Evolutionary conservation across 1,284 basidiomycete species (phyloP), one percentile per base, ranked within the genome.

Genomic region (Afroboletus lepidellus): DNA sequence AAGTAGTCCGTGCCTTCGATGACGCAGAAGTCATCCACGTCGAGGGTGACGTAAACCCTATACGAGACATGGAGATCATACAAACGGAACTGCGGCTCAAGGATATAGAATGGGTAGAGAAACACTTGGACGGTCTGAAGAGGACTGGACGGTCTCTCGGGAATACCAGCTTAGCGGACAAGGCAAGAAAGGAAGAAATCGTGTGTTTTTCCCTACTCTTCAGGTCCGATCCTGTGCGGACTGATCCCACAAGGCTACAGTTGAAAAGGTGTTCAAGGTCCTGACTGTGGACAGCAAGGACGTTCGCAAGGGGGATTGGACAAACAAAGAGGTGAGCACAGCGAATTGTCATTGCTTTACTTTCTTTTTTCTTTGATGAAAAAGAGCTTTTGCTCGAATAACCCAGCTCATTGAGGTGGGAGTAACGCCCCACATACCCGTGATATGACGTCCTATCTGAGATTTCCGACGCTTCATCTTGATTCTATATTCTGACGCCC

Each of bases 21-120:
- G 97, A 99, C 66, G 90, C 94, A 33, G 97, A 99, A 69, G 94
- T 99, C 69, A 98, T 93, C 61, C 97, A 99, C 74, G 97, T 99
- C 63, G 97, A 99, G 74, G 97, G 97, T 48, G 97, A 99, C 61
- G 94, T 99, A 54, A 81, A 99, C 74, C 97, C 97, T 20, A 63
- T 92, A 48, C 88, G 97, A 58, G 97, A 99, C 73, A 98, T 99
- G 96, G 87, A 93, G 61, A 98, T 98, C 68, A 99, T 99, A 70
- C 88, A 89, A 60, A 97, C 85, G 30, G 94, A 98, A 72, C 76
- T 98, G 34, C 80, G 95, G 45, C 75, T 99, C 51, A 99, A 99
- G 77, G 97, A 99, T 71, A 97, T 97, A 59, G 97, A 99, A 68
- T 99, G 97, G 97, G 87, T 93, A 13, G 92, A 98, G 74, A 98